phyloP scores from a whole-genome alignment of 805 yeast genomes.

The Wickerhamiella spandovensis region DNA sequence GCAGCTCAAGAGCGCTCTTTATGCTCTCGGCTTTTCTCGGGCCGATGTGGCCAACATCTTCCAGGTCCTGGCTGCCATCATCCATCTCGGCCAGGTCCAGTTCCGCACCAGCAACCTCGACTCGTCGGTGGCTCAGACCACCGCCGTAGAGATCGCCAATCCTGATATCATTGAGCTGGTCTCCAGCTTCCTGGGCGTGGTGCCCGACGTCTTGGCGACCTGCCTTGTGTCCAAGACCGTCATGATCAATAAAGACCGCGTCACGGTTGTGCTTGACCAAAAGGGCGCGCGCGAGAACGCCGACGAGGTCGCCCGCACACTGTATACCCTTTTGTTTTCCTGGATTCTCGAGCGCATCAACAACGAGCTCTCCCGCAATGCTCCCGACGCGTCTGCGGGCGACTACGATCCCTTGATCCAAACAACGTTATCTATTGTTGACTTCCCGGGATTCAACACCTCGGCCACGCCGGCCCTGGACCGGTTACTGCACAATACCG shows the following conservation, averaged over 20 bases:
- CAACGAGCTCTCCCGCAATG: conserved; percentile 21
- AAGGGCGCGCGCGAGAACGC: conserved; percentile 30
- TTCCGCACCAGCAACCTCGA: conserved; percentile 24
- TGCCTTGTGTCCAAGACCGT: conserved; percentile 29
- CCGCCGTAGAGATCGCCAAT: conserved; percentile 27
- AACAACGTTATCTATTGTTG: conserved; percentile 26
- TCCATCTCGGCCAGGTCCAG: conserved; percentile 31
- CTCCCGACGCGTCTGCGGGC: conserved; percentile 7
- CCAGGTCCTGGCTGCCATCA: conserved; percentile 32
- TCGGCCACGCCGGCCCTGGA: conserved; percentile 26
- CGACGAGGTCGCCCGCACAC: conserved; percentile 30
- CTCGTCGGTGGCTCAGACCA: conserved; percentile 24
- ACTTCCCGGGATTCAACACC: conserved; percentile 30
- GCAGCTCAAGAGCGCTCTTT: conserved; percentile 35
- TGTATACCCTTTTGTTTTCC: conserved; percentile 27
- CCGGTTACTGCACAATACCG: conserved; percentile 29
- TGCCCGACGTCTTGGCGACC: conserved; percentile 26
- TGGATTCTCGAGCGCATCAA: conserved; percentile 30
- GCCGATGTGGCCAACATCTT: conserved; percentile 37
- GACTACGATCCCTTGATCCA: conserved; percentile 18
- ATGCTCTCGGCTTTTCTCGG: conserved; percentile 34
- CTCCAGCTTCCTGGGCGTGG: conserved; percentile 29
- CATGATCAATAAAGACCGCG: conserved; percentile 26
- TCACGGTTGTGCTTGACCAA: conserved; percentile 29
- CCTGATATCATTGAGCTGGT: conserved; percentile 23